These are phyloP conservation scores for Pholiota molesta DNA, from an alignment of 768 basidiomycete genomes.

Conservation along the genomic window DNA sequence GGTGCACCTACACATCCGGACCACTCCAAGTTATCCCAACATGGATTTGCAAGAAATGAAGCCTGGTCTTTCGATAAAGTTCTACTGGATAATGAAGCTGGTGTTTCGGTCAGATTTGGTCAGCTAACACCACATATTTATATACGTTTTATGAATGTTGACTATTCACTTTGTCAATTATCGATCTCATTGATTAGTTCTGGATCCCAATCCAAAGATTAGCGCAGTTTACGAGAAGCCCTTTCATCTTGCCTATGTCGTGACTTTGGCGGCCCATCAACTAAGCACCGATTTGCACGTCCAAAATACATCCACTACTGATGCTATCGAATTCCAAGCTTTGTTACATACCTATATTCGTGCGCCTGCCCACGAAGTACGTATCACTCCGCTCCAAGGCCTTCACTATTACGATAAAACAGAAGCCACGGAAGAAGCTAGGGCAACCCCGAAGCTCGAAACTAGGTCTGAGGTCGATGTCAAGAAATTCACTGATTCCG, in stretches of 20 bases:
- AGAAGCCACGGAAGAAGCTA: slow-evolving; percentile 54
- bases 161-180: neutral
- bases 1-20: slow-evolving; percentile 79
- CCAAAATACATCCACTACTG: slow-evolving; percentile 60
- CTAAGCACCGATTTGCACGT: slow-evolving; percentile 84
- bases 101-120: slow-evolving; percentile 83
- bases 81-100: slow-evolving; percentile 67
- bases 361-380: slow-evolving; percentile 59
- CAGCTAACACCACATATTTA: slow-evolving; percentile 29
- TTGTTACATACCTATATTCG: slow-evolving; percentile 91
- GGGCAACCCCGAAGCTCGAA: slow-evolving; percentile 56
- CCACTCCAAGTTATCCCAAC: slow-evolving; percentile 74
- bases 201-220: slow-evolving; percentile 38
- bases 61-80: slow-evolving; percentile 70
- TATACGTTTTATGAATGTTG: neutral
- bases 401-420: slow-evolving; percentile 83
- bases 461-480: slow-evolving; percentile 69
- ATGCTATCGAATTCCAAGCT: slow-evolving; percentile 83
- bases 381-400: slow-evolving; percentile 66
- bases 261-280: slow-evolving; percentile 74
- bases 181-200: neutral
- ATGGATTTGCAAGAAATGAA: slow-evolving; percentile 88
- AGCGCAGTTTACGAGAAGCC: slow-evolving; percentile 56
- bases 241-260: slow-evolving; percentile 80
- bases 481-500: slow-evolving; percentile 66